Evolutionary conservation across 352 stramenopile genomes (phyloP).

Genomic region (Phytophthora ohioensis): DNA sequence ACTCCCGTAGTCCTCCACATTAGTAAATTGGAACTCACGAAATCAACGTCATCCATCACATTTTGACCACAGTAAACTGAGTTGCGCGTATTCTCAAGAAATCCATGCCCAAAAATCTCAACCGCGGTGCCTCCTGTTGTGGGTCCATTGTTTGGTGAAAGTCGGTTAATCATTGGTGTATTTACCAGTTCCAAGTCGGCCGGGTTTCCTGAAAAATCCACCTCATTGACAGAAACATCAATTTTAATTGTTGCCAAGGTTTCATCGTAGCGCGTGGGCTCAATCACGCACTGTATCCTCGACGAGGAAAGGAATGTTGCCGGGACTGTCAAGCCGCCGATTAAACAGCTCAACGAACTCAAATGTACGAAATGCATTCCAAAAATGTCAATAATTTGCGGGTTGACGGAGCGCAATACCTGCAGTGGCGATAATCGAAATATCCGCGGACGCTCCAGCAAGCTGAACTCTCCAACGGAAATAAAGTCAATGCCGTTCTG

Average conservation of each 20-base stretch:
- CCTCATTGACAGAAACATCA: constrained; percentile 44
- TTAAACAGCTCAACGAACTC: constrained; percentile 28
- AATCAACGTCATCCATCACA: constrained; percentile 17
- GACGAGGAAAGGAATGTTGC: constrained; percentile 37
- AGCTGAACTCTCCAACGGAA: constrained; percentile 22
- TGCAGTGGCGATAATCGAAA: constrained; percentile 32
- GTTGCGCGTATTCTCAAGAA: constrained; percentile 36
- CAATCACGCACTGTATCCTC: constrained; percentile 40
- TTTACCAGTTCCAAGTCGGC: constrained; percentile 15
- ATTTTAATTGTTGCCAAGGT: constrained; percentile 13
- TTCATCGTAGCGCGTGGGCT: constrained; percentile 21
- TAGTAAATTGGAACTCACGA: constrained; percentile 28
- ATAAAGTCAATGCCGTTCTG: constrained; percentile 37
- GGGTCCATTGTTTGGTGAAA: constrained; percentile 35
- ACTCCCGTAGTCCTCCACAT: constrained; percentile 28
- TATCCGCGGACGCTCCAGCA: constrained; percentile 29
- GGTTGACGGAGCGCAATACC: constrained; percentile 17
- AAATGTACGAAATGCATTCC: constrained; percentile 44
- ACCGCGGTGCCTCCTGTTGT: constrained; percentile 33
- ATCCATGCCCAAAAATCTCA: constrained; percentile 28
- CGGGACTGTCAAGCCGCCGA: constrained; percentile 3
- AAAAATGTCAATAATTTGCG: constrained; percentile 40
- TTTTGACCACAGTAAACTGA: constrained; percentile 15
- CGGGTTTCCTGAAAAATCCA: constrained; percentile 32
- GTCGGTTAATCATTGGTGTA: constrained; percentile 16